Evolutionary conservation across 2,329 filamentous ascomycete genomes (phyloP).

Genomic region (Drechslera avenae): DNA sequence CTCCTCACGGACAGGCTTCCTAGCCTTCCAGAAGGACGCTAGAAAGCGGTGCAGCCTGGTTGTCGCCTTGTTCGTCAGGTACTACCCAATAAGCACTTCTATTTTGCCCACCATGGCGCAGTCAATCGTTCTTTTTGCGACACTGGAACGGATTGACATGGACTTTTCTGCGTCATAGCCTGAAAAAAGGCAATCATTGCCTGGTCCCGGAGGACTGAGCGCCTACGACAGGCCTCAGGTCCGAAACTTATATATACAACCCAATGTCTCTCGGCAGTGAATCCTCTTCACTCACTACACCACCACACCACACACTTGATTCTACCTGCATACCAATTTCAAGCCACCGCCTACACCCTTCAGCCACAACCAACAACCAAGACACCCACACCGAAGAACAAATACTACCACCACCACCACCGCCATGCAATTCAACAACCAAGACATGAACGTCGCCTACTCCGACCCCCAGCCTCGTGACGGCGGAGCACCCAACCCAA

Average conservation of each 20-base stretch:
- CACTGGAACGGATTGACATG: conserved; percentile 22
- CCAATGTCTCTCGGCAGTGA: conserved; percentile 7
- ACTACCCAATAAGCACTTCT: conserved; percentile 26
- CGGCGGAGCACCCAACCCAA: conserved; percentile 40
- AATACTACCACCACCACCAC: conserved; percentile 10
- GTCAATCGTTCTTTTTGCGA: conserved; percentile 20
- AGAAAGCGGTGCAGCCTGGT: conserved; percentile 35
- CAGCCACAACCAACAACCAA: conserved; percentile 17
- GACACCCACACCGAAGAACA: not conserved
- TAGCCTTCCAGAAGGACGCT: conserved; percentile 33
- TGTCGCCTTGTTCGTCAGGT: conserved; percentile 33
- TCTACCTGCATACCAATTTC: conserved; percentile 13
- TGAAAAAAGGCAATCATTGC: conserved; percentile 39
- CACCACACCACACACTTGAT: conserved; percentile 13
- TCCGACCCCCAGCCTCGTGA: conserved; percentile 37
- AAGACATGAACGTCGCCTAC: conserved; percentile 18
- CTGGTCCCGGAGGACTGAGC: conserved; percentile 28
- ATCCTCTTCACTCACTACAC: conserved; percentile 10
- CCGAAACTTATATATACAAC: conserved; percentile 24
- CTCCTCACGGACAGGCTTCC: conserved; percentile 17
- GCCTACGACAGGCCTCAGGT: conserved; percentile 34
- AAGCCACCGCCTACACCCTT: conserved; percentile 17
- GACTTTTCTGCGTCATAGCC: conserved; percentile 36
- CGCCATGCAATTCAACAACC: conserved; percentile 25
- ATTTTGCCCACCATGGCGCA: conserved; percentile 32